A percentile compares a stretch with the other conserved stretches of the same genome.
Conservation (phyloP, 2,329 filamentous ascomycete species). For the Sclerotinia subarctica region DNA sequence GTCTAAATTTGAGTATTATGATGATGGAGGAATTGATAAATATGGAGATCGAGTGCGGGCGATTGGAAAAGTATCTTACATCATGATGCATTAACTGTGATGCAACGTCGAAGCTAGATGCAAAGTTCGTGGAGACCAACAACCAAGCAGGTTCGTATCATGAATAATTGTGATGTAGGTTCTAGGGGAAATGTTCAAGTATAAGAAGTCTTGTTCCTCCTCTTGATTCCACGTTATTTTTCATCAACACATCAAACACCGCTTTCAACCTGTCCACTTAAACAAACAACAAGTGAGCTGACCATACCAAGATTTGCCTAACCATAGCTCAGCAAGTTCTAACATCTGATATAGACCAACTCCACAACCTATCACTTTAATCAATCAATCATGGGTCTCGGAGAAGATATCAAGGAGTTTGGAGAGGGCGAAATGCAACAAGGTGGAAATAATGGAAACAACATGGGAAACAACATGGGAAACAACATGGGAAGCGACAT, state of each 20-base stretch:
- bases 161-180: neutral
- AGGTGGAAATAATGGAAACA: slow-evolving; percentile 38
- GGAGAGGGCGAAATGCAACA: slow-evolving; percentile 36
- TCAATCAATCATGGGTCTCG: slow-evolving; percentile 33
- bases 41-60: neutral
- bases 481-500: slow-evolving; percentile 32
- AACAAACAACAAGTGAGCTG: neutral
- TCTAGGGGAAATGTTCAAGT: neutral
- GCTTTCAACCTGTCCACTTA: neutral
- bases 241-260: neutral
- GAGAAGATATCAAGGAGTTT: slow-evolving; percentile 36
- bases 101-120: neutral
- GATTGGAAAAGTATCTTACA: neutral
- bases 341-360: neutral
- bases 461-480: slow-evolving; percentile 24
- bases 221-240: neutral
- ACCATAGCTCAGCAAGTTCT: neutral
- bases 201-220: neutral
- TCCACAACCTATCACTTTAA: slow-evolving; percentile 13
- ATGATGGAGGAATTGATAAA: neutral
- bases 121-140: neutral
- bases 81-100: slow-evolving; percentile 5
- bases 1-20: neutral
- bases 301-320: neutral
- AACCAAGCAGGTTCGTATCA: neutral